phyloP scores from a whole-genome alignment of 805 yeast genomes.

The Kregervanrija pseudodelftensis region DNA sequence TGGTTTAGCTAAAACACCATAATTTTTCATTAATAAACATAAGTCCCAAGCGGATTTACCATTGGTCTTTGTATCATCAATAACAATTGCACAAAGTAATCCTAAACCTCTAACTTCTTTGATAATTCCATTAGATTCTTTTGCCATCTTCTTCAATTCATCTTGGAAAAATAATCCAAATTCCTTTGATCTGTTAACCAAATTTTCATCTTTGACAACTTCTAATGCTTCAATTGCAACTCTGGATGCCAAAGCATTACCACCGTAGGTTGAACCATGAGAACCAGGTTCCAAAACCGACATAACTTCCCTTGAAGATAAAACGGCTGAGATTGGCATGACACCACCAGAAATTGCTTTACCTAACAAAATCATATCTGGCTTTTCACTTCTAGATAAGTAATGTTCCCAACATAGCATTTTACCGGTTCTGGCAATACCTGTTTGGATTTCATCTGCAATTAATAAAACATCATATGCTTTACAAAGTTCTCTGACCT shows the following conservation, averaged over 20 bases:
- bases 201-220: constrained; percentile 80
- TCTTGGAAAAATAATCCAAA: constrained; percentile 65
- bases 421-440: constrained; percentile 95
- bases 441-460: constrained; percentile 97
- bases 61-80: constrained; percentile 73
- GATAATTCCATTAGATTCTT: constrained; percentile 45
- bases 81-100: constrained; percentile 82
- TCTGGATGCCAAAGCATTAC: constrained; percentile 89
- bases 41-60: constrained; percentile 96
- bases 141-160: constrained; percentile 47
- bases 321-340: constrained; percentile 83
- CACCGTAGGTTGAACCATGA: constrained; percentile 97
- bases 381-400: constrained; percentile 59
- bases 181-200: constrained; percentile 67
- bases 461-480: constrained; percentile 81
- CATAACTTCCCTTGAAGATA: constrained; percentile 88
- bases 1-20: constrained; percentile 91
- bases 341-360: constrained; percentile 97
- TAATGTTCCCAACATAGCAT: constrained; percentile 83
- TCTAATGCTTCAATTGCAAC: constrained; percentile 91
- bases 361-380: constrained; percentile 85
- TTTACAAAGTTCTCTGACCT: constrained; percentile 68
- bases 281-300: constrained; percentile 87
- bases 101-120: constrained; percentile 78
- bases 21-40: constrained; percentile 79